Evolutionary conservation across 1,139 yeast species (phyloP).

Genomic region (Yamadazyma blattariae): DNA sequence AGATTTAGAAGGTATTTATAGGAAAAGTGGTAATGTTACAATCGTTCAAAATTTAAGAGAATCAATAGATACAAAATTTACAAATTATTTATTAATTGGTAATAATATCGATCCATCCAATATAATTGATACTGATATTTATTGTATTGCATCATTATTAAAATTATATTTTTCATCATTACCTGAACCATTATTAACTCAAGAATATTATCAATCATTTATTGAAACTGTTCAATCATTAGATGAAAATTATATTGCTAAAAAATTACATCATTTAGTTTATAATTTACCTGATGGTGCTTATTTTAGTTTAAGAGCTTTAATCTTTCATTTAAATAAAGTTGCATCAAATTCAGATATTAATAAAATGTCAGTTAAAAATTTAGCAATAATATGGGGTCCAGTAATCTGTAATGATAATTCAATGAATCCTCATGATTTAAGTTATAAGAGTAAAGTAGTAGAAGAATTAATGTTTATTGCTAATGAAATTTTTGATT

Average conservation of each 20-base stretch:
- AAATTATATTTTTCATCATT: constrained; percentile 65
- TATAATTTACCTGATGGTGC: constrained; percentile 93
- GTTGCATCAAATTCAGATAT: constrained; percentile 61
- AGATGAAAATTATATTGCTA: constrained; percentile 54
- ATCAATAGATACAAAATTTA: constrained; percentile 75
- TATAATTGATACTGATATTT: constrained; percentile 66
- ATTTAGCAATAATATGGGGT: constrained; percentile 90
- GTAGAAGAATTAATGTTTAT: constrained; percentile 80
- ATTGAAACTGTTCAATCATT: constrained; percentile 69
- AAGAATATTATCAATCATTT: constrained; percentile 53
- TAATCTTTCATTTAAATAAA: constrained; percentile 79
- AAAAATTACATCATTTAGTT: constrained; percentile 81
- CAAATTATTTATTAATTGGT: constrained; percentile 50
- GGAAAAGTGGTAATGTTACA: constrained; percentile 76
- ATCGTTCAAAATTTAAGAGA: constrained; percentile 72
- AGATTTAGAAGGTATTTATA: constrained; percentile 83
- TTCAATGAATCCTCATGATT: constrained; percentile 67
- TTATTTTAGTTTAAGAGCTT: constrained; percentile 82
- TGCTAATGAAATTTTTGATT: constrained; percentile 86
- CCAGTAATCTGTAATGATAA: constrained; percentile 75
- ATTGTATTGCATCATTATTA: constrained; percentile 66
- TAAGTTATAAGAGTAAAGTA: constrained; percentile 76
- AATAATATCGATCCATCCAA: constrained; percentile 44
- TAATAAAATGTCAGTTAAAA: constrained; percentile 80
- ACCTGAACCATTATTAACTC: constrained; percentile 70